Conservation (phyloP, 768 basidiomycete species). For the Pisolithus marmoratus region DNA sequence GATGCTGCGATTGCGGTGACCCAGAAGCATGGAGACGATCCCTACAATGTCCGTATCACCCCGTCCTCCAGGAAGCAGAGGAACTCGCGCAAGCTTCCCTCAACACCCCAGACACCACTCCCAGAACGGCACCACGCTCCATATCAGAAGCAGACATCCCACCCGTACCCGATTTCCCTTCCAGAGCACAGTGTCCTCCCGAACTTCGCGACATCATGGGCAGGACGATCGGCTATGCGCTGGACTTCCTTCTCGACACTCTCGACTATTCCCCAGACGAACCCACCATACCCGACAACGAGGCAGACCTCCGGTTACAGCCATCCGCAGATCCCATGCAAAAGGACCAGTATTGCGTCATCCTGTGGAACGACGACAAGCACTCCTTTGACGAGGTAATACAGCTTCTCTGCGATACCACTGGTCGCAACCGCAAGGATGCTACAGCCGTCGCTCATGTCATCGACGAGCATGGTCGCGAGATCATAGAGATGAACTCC, state of each 20-base stretch:
- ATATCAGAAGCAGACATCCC: constrained; percentile 47
- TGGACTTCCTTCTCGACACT: constrained; percentile 81
- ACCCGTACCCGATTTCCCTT: constrained; percentile 54
- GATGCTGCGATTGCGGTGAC: constrained; percentile 95
- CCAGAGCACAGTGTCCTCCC: constrained; percentile 49
- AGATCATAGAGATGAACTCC: constrained; percentile 72
- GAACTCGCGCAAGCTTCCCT: constrained; percentile 5
- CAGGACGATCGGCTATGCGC: constrained; percentile 65
- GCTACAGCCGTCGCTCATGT: constrained; percentile 50
- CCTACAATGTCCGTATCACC: constrained; percentile 71
- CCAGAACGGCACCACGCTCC: constrained; percentile 36
- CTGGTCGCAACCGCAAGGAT: constrained; percentile 47
- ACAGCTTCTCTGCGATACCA: constrained; percentile 56
- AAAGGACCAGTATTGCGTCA: constrained; percentile 74
- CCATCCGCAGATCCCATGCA: constrained; percentile 73
- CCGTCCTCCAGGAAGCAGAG: constrained; percentile 35
- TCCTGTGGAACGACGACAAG: constrained; percentile 97
- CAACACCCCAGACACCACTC: constrained; percentile 32
- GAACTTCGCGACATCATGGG: constrained; percentile 73
- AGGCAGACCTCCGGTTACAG: constrained; percentile 67
- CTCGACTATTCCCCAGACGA: constrained; percentile 81
- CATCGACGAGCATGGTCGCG: constrained; percentile 77
- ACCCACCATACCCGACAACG: constrained; percentile 55
- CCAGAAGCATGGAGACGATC: constrained; percentile 75
- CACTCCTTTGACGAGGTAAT: constrained; percentile 90